Base-by-base conservation (phyloP, 441 rosid species). In the Erysimum pusillum region DNA sequence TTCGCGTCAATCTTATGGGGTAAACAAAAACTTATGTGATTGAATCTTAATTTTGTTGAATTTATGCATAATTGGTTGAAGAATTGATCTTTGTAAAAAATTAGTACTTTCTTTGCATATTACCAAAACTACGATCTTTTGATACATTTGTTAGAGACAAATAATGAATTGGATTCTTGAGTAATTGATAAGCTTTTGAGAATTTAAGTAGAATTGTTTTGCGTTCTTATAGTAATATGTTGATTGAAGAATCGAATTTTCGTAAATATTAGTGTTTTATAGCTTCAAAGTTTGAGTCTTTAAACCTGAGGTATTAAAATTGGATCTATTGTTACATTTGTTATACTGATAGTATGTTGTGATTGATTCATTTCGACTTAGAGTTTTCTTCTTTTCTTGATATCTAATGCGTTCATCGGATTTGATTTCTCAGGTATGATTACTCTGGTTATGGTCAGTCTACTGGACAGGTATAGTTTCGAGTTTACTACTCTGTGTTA, bases 401-500 rank as follows among this genome's bases (percentile, higher is more conserved):
- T 45, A n/a, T 45, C 18, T 65, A 9, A 59, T 66, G 6, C 0
- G 17, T 59, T 4, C 18, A 15, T 42, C 0, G 49, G 13, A 20
- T 68, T 76, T 36, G 31, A 22, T 75, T 67, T 74, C 70, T n/a
- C 78, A 89, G 93, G 81, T 89, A 87, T 77, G 93, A 89, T 79
- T 89, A 89, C 74, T 89, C 93, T 65, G 93, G 93, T 41, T 89
- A 89, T 74, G 93, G 93, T 75, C 90, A 83, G 64, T 89, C 93
- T 52, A 82, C 86, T 5, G 91, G 93, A 74, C 88, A 87, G 91
- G 91, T 93, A 39, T 34, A 85, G 22, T 62, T 9, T 31, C 25
- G 35, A 59, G 57, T 32, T 75, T 67, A 4, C 42, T 15, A 25
- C 12, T 49, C 7, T 14, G 20, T 52, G 3, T 10, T 73, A 48